Conservation (phyloP, 2,329 filamentous ascomycete genomes). For the Conoideocrella luteorostrata region DNA sequence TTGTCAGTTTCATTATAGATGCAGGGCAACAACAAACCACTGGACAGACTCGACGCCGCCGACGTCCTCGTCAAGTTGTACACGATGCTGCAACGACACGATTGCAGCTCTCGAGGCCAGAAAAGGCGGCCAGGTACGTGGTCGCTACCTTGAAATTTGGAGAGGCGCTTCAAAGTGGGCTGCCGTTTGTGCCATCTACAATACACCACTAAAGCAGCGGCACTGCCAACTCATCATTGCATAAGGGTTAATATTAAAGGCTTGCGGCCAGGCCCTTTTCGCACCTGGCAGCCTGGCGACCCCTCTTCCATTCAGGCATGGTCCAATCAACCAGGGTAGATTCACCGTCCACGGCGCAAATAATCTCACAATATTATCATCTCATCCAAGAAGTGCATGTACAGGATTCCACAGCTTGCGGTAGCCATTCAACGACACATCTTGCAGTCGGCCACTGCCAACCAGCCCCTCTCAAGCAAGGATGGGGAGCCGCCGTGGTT, state of each 20-base stretch:
- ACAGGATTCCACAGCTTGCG: conserved; percentile 5
- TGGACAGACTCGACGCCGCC: conserved; percentile 7
- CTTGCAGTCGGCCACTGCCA: conserved; percentile 8
- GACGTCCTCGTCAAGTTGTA: conserved; percentile 2
- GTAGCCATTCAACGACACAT: conserved; percentile 11
- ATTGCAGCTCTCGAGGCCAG: conserved; percentile 9
- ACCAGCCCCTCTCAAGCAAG: conserved; percentile 7
- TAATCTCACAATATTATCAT: conserved; percentile 6
- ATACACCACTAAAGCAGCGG: conserved; percentile 21
- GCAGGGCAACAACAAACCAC: conserved; percentile 1
- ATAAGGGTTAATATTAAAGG: conserved; percentile 43
- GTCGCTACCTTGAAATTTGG: conserved; percentile 1
- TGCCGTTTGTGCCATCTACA: conserved; percentile 16
- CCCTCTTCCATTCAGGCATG: conserved; percentile 5
- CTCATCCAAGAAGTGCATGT: conserved; percentile 1
- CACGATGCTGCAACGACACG: conserved; percentile 6
- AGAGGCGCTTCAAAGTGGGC: conserved; percentile 6
- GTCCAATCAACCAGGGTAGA: conserved; percentile 18
- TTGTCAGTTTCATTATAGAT: neutral
- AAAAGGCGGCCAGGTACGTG: conserved; percentile 11
- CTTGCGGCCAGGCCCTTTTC: conserved; percentile 10
- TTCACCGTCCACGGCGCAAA: conserved; percentile 16
- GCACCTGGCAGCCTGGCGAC: conserved; percentile 9
- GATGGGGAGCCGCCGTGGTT: neutral
- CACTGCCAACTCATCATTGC: conserved; percentile 75